A percentile compares a stretch with the other conserved stretches of the same genome.
phyloP scores from a whole-genome alignment of 352 stramenopile genomes.

The Phytophthora fragariaefolia region DNA sequence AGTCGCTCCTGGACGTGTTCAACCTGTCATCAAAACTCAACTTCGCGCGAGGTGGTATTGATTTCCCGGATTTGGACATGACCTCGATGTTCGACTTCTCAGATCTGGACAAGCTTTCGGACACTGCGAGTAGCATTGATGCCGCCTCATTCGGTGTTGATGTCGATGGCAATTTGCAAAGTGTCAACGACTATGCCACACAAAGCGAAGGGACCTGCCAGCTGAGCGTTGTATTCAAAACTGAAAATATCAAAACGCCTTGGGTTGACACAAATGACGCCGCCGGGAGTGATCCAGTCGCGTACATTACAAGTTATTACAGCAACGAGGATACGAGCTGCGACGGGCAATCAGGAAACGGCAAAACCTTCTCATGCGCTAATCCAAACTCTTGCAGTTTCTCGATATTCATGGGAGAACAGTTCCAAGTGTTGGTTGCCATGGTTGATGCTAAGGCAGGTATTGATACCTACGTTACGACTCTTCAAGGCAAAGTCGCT shows the following conservation, averaged over 20 bases:
- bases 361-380: not conserved
- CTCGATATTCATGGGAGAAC: constrained; percentile 24
- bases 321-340: not conserved
- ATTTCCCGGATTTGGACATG: constrained; percentile 53
- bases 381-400: constrained; percentile 10
- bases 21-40: constrained; percentile 58
- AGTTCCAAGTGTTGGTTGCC: constrained; percentile 1
- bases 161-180: not conserved
- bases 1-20: constrained; percentile 66
- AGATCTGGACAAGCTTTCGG: constrained; percentile 41
- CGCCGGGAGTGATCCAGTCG: not conserved
- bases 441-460: constrained; percentile 25
- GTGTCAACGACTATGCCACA: constrained; percentile 40
- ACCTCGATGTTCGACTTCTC: constrained; percentile 56
- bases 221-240: constrained; percentile 22
- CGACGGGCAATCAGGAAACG: not conserved
- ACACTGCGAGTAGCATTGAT: constrained; percentile 27
- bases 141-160: constrained; percentile 39
- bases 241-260: constrained; percentile 38
- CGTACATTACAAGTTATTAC: constrained; percentile 14
- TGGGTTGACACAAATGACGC: constrained; percentile 35
- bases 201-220: constrained; percentile 22
- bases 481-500: constrained; percentile 38
- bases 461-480: not conserved
- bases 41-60: constrained; percentile 66